Evolutionary conservation across 2,329 filamentous ascomycete genomes (phyloP), one percentile per base, ranked within the genome.

Genomic region (Alternaria sp.): DNA sequence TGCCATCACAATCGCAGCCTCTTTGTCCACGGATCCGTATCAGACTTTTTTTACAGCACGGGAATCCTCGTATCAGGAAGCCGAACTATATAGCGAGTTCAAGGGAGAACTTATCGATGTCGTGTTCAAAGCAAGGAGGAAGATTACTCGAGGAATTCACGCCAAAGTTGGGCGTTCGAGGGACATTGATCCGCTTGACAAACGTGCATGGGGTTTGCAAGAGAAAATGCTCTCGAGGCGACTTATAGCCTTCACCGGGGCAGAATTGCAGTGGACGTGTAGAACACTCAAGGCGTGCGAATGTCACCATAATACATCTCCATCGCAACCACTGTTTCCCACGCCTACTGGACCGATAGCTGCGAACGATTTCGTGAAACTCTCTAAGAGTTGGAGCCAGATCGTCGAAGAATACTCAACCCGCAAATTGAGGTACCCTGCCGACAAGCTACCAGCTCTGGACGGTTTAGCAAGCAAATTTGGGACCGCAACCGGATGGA

Each of bases 251-350:
- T 56, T 56, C n/a, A 56, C 54, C 36, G 43, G 34, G 2, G 54
- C 54, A 20, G 54, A 56, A 16, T n/a, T 56, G 14, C 54, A 56
- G 14, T 56, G 54, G 54, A 56, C 16, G 22, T 56, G 54, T 41
- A 20, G 54, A 49, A 18, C 54, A 26, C 11, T 48, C 4, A 39
- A 56, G 11, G 36, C 26, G 16, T 56, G 54, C 54, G 54, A 56
- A 41, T 56, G 54, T 5, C 54, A 24, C 34, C 34, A 51, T 41
- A 39, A 5, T n/a, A n/a, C 5, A 39, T 12, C 20, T 11, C 38
- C 38, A 5, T n/a, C 8, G 8, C n/a, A 41, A 4, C 38, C 38
- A 18, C n/a, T 41, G 3, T 41, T 22, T 6, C 38, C 38, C 18
- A 8, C 8, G 20, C n/a, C 8, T 4, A 22, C 5, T 22, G 38